phyloP scores from a whole-genome alignment of 371 early-diverging fungal genomes.

The Actinomortierella ambigua region DNA sequence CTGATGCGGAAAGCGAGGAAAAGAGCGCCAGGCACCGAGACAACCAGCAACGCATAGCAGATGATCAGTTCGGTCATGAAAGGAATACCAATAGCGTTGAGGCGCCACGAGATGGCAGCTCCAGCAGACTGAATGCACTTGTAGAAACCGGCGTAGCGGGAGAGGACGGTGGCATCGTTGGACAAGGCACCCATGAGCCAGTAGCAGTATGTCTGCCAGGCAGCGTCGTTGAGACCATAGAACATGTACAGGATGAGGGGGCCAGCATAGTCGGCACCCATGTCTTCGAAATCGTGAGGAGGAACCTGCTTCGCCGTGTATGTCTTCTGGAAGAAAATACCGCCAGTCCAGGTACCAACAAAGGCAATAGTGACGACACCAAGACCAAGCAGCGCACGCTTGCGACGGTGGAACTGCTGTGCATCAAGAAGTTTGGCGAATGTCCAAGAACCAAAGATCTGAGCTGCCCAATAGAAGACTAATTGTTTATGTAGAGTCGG shows the following conservation, averaged over 20 bases:
- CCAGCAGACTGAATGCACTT: constrained; percentile 82
- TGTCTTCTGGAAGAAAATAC: constrained; percentile 62
- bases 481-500: constrained; percentile 65
- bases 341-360: constrained; percentile 70
- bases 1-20: constrained; percentile 37
- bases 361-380: constrained; percentile 52
- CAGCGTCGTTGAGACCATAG: constrained; percentile 73
- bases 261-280: constrained; percentile 51
- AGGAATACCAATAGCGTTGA: constrained; percentile 38
- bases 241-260: constrained; percentile 69
- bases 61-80: constrained; percentile 48
- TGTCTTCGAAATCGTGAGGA: constrained; percentile 34
- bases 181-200: constrained; percentile 77
- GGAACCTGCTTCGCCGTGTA: constrained; percentile 39
- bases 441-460: constrained; percentile 64
- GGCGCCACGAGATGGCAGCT: constrained; percentile 57
- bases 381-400: constrained; percentile 64
- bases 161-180: constrained; percentile 69
- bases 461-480: constrained; percentile 73
- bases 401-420: constrained; percentile 50
- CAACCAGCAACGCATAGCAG: constrained; percentile 46
- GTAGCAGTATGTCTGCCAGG: constrained; percentile 70
- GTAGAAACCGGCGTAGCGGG: constrained; percentile 83
- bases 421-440: constrained; percentile 66
- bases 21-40: constrained; percentile 46